A percentile compares a stretch with the other conserved stretches of the same genome.
phyloP scores from a whole-genome alignment of 805 yeast species.

The Candida corydali region DNA sequence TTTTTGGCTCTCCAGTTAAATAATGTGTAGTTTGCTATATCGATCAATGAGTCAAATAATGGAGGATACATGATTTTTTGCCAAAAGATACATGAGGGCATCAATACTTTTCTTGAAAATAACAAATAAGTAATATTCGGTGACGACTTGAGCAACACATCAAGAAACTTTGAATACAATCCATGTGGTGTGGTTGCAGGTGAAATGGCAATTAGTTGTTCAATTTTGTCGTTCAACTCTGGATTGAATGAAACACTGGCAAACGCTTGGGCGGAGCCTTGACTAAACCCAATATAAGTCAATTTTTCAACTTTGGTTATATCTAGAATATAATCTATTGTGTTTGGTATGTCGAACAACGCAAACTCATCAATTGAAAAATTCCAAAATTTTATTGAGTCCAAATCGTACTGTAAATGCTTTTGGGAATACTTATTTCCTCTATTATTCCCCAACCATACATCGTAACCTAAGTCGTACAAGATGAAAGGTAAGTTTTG shows the following conservation, averaged over 20 bases:
- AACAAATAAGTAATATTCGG: conserved; percentile 67
- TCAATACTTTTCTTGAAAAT: conserved; percentile 69
- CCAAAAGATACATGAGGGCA: conserved; percentile 82
- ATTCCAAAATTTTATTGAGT: conserved; percentile 69
- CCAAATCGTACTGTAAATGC: conserved; percentile 41
- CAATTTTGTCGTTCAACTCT: conserved; percentile 52
- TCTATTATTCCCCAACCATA: conserved; percentile 70
- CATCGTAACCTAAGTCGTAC: conserved; percentile 83
- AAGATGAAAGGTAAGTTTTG: conserved; percentile 65
- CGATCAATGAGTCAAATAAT: conserved; percentile 67
- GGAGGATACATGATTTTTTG: conserved; percentile 73
- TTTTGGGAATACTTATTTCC: conserved; percentile 84
- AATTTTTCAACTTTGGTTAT: conserved; percentile 40
- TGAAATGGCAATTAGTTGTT: conserved; percentile 72
- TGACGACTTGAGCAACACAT: conserved; percentile 68
- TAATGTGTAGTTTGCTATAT: conserved; percentile 57
- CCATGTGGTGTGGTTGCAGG: conserved; percentile 95
- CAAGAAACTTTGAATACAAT: conserved; percentile 69
- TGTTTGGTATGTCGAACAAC: conserved; percentile 80
- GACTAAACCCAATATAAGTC: conserved; percentile 84
- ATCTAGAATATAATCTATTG: conserved; percentile 66
- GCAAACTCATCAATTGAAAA: conserved; percentile 92
- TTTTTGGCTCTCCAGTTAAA: conserved; percentile 79
- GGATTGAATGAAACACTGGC: conserved; percentile 72
- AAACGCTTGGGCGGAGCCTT: conserved; percentile 91